Evolutionary conservation across 169 alveolate genomes (phyloP), one percentile per base, ranked within the genome.

Genomic region (Theileria equi): DNA sequence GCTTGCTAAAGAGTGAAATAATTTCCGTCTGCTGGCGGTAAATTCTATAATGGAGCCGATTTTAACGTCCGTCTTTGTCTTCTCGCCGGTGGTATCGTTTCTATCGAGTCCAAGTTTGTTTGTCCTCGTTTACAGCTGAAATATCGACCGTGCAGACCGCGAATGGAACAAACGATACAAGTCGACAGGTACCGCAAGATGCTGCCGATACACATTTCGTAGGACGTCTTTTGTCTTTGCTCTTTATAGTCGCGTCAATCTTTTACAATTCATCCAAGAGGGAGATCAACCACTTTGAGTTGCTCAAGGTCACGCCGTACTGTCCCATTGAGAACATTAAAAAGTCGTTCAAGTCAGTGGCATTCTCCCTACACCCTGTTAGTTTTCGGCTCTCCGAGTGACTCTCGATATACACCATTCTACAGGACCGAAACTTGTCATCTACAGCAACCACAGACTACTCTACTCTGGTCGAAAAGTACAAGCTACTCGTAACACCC

Each of bases 291-390:
- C 93, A 88, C 83, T 95, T 94, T 71, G 92, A 91, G 74, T 84
- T 92, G 11, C 83, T 95, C 66, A 97, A 96, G 25, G 81, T 95
- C 43, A 82, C 95, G 0, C 93, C 85, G 55, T 80, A 80, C 55
- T 94, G 97, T 25, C 77, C 90, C 19, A 96, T 84, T 55, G 95
- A 92, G n/a, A 90, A 88, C 16, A 93, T 94, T 43, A 94, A 89
- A 62, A 92, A 90, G 73, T 97, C 98, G 31, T 97, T 95, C 87
- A 92, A 94, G 66, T 93, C 89, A 61, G 88, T 60, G 36, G 84
- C 84, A 25, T 32, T 74, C 31, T 34, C 13, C 34, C 38, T 74
- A 0, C 84, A 74, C 47, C 84, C 84, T n/a, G 84, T 74, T 54
- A 41, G 48, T 5, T 3, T 41, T 34, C 17, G 25, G 17, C 44